Conservation (phyloP, 805 yeast genomes). For the Maudiozyma turicensis region DNA sequence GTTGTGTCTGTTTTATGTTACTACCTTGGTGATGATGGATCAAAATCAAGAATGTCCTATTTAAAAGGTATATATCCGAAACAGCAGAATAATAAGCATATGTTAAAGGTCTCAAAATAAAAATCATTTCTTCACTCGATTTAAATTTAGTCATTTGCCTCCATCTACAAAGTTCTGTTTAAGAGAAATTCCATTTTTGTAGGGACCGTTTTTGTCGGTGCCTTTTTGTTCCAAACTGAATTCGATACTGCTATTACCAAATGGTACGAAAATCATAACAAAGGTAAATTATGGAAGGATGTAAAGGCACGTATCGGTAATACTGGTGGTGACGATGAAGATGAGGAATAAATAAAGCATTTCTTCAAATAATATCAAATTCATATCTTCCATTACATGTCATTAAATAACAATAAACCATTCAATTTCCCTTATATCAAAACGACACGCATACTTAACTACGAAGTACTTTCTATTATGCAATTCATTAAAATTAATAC, state of each 20-base stretch:
- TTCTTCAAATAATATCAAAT: neutral
- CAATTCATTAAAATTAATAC: neutral
- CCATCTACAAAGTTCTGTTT: conserved; percentile 57
- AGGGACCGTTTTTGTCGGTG: conserved; percentile 69
- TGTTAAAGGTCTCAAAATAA: neutral
- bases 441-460: too few species aligned
- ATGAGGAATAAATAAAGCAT: conserved; percentile 23
- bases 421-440: neutral
- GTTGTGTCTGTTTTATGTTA: too few species aligned
- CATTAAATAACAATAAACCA: neutral
- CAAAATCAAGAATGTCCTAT: too few species aligned
- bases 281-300: conserved; percentile 80
- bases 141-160: conserved; percentile 29
- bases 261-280: conserved; percentile 72
- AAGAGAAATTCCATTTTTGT: conserved; percentile 89
- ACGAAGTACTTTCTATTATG: neutral
- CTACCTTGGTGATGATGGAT: too few species aligned
- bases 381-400: neutral
- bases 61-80: too few species aligned
- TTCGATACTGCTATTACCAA: conserved; percentile 58
- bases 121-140: neutral
- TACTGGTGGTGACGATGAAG: conserved; percentile 48
- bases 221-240: conserved; percentile 76
- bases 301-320: conserved; percentile 47
- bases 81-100: too few species aligned